Conservation (phyloP, 2,329 filamentous ascomycete genomes). For the Blumeriella jaapii region DNA sequence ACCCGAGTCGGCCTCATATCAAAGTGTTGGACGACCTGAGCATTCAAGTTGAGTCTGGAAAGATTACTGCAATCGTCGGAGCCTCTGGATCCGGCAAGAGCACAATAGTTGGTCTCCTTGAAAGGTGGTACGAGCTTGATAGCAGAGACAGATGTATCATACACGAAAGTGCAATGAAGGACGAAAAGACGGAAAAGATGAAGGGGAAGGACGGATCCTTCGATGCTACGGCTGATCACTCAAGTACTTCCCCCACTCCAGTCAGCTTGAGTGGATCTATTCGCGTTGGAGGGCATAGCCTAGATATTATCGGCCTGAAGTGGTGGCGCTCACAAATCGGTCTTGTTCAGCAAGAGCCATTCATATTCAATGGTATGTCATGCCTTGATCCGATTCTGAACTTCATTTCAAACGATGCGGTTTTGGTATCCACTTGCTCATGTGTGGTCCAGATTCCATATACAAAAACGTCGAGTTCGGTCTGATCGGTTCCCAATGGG, state of each 20-base stretch:
- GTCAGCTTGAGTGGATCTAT: constrained; percentile 42
- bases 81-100: constrained; percentile 64
- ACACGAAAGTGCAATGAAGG: constrained; percentile 32
- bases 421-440: no score
- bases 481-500: constrained; percentile 40
- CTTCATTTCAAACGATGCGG: no score
- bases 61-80: constrained; percentile 63
- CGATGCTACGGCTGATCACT: constrained; percentile 2
- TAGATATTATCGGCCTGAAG: constrained; percentile 49
- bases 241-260: constrained; percentile 17
- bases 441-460: no score
- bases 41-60: constrained; percentile 41
- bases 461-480: constrained; percentile 51
- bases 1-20: constrained; percentile 49
- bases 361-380: constrained; percentile 57
- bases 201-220: constrained; percentile 16
- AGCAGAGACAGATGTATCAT: constrained; percentile 36
- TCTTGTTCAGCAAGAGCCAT: constrained; percentile 57
- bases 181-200: constrained; percentile 32
- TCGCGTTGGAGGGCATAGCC: constrained; percentile 38
- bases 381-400: no score
- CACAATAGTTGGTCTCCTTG: constrained; percentile 59
- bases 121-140: constrained; percentile 58
- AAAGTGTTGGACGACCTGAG: constrained; percentile 45
- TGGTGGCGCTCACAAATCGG: constrained; percentile 51